Percentiles rank a stretch among this genome's conserved stretches.
phyloP scores from a whole-genome alignment of 768 basidiomycete species.

The Gymnopilus junonius region DNA sequence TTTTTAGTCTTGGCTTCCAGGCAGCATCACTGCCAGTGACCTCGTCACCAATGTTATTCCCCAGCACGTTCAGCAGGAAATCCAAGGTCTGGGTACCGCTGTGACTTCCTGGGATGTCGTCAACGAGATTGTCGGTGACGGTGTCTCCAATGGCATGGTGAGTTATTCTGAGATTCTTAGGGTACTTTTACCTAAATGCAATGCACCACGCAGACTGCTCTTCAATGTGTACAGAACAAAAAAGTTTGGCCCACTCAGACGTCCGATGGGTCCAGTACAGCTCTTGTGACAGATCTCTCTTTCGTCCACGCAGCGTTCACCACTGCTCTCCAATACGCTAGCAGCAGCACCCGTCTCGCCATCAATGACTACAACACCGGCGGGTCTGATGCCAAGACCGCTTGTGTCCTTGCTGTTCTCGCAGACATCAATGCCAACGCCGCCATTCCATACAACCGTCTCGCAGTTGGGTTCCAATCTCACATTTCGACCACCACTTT shows the following conservation, averaged over 20 bases:
- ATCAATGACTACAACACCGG: constrained; percentile 23
- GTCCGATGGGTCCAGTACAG: constrained; percentile 8
- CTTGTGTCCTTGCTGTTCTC: constrained; percentile 17
- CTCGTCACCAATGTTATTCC: constrained; percentile 20
- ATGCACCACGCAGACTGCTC: constrained; percentile 7
- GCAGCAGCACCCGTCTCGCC: constrained; percentile 13
- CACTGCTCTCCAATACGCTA: constrained; percentile 17
- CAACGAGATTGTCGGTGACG: constrained; percentile 18
- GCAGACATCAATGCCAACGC: constrained; percentile 20
- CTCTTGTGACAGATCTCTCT: constrained; percentile 16
- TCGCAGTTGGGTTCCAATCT: constrained; percentile 20
- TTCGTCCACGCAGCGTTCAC: constrained; percentile 19
- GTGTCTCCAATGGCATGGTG: constrained; percentile 20
- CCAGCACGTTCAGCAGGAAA: constrained; percentile 19
- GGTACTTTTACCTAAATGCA: neutral
- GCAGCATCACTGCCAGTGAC: constrained; percentile 15
- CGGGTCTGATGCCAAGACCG: constrained; percentile 15
- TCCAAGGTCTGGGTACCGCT: constrained; percentile 17
- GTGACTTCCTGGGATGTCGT: constrained; percentile 20
- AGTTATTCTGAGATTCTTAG: neutral
- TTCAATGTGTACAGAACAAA: constrained; percentile 21
- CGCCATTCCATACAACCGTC: constrained; percentile 17
- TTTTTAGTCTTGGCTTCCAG: constrained; percentile 18
- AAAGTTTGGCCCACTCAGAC: constrained; percentile 17
- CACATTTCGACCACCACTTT: constrained; percentile 14